These are phyloP conservation scores for Hsuehochloa calcarea DNA, from an alignment of 176 grass and related monocot species.

Conservation along the genomic window DNA sequence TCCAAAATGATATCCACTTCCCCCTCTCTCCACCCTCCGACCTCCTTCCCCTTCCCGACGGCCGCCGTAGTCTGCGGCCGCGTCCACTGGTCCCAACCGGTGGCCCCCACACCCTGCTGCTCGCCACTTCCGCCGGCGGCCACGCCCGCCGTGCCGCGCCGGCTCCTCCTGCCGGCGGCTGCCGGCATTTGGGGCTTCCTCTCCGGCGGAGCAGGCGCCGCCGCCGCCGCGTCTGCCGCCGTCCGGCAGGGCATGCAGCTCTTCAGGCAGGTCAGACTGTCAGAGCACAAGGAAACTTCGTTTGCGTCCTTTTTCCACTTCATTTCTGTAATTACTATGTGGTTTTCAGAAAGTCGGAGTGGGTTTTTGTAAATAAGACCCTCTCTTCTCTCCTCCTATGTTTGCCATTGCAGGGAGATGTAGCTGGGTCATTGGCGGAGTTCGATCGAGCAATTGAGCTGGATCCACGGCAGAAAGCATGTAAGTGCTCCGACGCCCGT, in stretches of 20 bases:
- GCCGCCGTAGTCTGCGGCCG: not conserved
- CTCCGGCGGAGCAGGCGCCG: slow-evolving; percentile 48
- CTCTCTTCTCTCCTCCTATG: not conserved
- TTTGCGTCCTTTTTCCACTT: not conserved
- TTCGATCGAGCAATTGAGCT: slow-evolving; percentile 73
- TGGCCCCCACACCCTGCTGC: not conserved
- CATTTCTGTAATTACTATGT: not conserved
- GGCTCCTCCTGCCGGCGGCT: slow-evolving; percentile 52
- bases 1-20: slow-evolving; percentile 28
- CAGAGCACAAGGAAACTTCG: not conserved
- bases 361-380: not conserved
- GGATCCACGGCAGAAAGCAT: slow-evolving; percentile 71
- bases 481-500: slow-evolving; percentile 28
- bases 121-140: slow-evolving; percentile 12
- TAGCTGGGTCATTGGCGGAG: slow-evolving; percentile 61
- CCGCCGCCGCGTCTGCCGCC: slow-evolving; percentile 46
- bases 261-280: slow-evolving; percentile 54
- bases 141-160: slow-evolving; percentile 32
- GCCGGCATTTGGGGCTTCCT: slow-evolving; percentile 66
- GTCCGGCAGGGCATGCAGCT: slow-evolving; percentile 79
- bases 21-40: not conserved
- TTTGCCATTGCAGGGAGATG: slow-evolving; percentile 53
- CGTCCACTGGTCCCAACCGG: not conserved
- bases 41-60: slow-evolving; percentile 19
- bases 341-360: not conserved